Evolutionary conservation across 116 monocot genomes (phyloP).

Genomic region (Iris pallida): DNA sequence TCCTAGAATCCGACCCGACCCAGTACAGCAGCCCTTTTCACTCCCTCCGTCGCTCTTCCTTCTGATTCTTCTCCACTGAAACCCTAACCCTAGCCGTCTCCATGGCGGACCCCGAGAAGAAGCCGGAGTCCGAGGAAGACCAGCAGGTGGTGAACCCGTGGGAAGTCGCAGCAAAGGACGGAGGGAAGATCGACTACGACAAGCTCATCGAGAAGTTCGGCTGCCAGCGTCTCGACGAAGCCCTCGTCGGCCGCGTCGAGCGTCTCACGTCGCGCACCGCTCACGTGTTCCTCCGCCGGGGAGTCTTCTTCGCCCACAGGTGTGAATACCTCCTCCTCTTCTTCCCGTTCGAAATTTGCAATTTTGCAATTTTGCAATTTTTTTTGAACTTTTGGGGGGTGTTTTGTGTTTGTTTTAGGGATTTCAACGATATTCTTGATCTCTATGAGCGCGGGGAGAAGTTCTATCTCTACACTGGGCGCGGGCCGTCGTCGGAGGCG

Average conservation of each 20-base stretch:
- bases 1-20: too few species aligned
- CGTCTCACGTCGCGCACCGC: conserved; percentile 67
- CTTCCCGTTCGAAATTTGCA: neutral
- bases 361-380: neutral
- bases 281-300: conserved; percentile 89
- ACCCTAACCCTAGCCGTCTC: too few species aligned
- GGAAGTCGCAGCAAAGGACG: conserved; percentile 81
- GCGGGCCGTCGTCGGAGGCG: conserved; percentile 93
- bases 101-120: neutral
- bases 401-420: conserved; percentile 32
- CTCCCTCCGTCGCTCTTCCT: too few species aligned
- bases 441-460: conserved; percentile 84
- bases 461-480: conserved; percentile 89
- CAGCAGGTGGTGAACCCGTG: conserved; percentile 87
- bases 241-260: conserved; percentile 61
- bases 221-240: conserved; percentile 66
- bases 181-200: conserved; percentile 95
- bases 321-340: neutral
- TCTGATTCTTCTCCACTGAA: too few species aligned
- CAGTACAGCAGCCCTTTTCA: too few species aligned
- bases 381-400: neutral
- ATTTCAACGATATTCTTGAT: conserved; percentile 83
- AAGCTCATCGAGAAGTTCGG: conserved; percentile 95
- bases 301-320: conserved; percentile 97
- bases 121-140: conserved; percentile 14